phyloP scores from a whole-genome alignment of 139 green algal species.

The Chlorokybus atmophyticus region DNA sequence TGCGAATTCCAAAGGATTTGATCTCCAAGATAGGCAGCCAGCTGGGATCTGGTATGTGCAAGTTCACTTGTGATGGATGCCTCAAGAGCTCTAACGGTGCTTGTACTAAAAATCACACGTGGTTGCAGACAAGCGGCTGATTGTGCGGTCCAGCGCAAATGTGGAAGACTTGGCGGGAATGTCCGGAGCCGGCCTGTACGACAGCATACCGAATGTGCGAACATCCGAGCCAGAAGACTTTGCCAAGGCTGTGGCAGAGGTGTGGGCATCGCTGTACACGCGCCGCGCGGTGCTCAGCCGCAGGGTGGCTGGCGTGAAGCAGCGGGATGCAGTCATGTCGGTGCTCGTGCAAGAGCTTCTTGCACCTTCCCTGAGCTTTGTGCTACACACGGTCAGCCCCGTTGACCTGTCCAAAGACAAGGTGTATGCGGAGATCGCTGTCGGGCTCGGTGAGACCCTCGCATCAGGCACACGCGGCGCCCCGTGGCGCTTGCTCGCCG shows the following conservation, averaged over 20 bases:
- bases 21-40: too few relatives aligned
- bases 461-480: constrained; percentile 70
- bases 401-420: constrained; percentile 24
- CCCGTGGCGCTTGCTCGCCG: constrained; percentile 69
- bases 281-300: constrained; percentile 67
- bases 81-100: too few relatives aligned
- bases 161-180: constrained; percentile 85
- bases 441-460: constrained; percentile 83
- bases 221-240: constrained; percentile 17
- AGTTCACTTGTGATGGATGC: too few relatives aligned
- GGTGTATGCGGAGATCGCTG: constrained; percentile 68
- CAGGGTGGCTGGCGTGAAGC: constrained; percentile 37
- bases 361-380: constrained; percentile 17
- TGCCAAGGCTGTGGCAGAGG: constrained; percentile 26
- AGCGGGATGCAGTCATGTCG: constrained; percentile 67
- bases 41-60: too few relatives aligned
- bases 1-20: neutral
- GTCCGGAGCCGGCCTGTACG: constrained; percentile 83
- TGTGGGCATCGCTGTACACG: constrained; percentile 87
- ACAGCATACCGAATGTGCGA: constrained; percentile 64
- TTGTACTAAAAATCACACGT: too few relatives aligned
- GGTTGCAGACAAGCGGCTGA: constrained; percentile 30
- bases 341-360: constrained; percentile 70
- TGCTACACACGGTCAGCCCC: constrained; percentile 30
- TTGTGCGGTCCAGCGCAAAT: constrained; percentile 72